These are phyloP conservation scores for Malus hybrid DNA, from an alignment of 331 rosid species.

Conservation along the genomic window DNA sequence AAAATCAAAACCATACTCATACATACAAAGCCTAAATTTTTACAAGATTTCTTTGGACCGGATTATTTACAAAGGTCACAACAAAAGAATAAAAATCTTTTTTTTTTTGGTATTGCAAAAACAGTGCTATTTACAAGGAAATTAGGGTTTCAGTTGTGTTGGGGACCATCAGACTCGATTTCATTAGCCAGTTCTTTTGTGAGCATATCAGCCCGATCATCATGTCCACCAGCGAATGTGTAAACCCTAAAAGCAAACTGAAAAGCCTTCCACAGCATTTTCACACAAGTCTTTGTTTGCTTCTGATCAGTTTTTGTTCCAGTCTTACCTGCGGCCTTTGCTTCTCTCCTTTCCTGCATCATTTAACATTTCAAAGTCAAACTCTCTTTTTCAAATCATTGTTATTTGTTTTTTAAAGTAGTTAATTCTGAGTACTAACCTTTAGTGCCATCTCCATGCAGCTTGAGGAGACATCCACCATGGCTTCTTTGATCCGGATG, in stretches of 20 bases:
- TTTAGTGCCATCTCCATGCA: slow-evolving; percentile 83
- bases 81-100: neutral
- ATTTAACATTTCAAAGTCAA: neutral
- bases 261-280: slow-evolving; percentile 64
- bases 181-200: slow-evolving; percentile 67
- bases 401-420: neutral
- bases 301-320: slow-evolving; percentile 12
- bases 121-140: neutral
- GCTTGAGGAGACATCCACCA: slow-evolving; percentile 76
- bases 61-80: neutral
- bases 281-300: slow-evolving; percentile 22
- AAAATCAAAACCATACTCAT: neutral
- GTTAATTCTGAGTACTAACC: slow-evolving; percentile 17
- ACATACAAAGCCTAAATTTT: neutral
- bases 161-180: slow-evolving; percentile 57
- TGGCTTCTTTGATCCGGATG: slow-evolving; percentile 58
- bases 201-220: slow-evolving; percentile 61
- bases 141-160: slow-evolving; percentile 15
- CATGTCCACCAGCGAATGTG: slow-evolving; percentile 77
- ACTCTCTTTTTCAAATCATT: neutral
- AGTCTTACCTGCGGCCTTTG: slow-evolving; percentile 17
- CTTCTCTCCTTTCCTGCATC: slow-evolving; percentile 48
- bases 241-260: slow-evolving; percentile 69
- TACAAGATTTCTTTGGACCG: neutral
- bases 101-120: neutral